Evolutionary conservation across 106 monocot genomes (phyloP).

Genomic region (Xerophyta viscosa): DNA sequence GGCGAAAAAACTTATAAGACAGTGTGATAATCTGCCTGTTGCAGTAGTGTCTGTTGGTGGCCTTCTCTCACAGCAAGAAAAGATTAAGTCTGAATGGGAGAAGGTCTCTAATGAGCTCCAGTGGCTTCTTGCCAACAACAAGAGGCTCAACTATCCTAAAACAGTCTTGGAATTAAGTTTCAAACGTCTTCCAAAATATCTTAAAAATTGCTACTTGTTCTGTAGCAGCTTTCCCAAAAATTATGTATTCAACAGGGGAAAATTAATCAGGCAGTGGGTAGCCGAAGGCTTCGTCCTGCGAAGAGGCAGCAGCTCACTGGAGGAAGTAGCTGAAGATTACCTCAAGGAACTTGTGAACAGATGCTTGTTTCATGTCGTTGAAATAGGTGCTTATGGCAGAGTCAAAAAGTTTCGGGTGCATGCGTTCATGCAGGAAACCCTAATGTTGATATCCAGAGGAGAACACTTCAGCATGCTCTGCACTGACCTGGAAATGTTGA

Average conservation of each 20-base stretch:
- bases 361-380: conserved; percentile 22
- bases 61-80: not conserved
- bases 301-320: conserved; percentile 10
- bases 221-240: conserved; percentile 19
- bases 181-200: conserved; percentile 12
- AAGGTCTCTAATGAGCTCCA: not conserved
- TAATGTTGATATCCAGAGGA: conserved; percentile 1
- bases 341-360: conserved; percentile 21
- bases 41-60: conserved; percentile 1
- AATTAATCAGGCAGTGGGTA: conserved; percentile 22
- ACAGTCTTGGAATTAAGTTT: conserved; percentile 12
- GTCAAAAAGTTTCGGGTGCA: conserved; percentile 10
- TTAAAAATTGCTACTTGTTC: conserved; percentile 25
- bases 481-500: not conserved
- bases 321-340: conserved; percentile 27
- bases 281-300: conserved; percentile 21
- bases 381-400: conserved; percentile 4
- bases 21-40: conserved; percentile 4
- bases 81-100: not conserved
- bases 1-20: no score
- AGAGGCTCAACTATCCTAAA: not conserved
- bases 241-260: conserved; percentile 1
- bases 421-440: conserved; percentile 9
- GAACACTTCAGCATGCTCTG: conserved; percentile 7
- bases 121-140: not conserved